Evolutionary conservation across 768 basidiomycete genomes (phyloP).

Genomic region (Auriscalpium microsporum): DNA sequence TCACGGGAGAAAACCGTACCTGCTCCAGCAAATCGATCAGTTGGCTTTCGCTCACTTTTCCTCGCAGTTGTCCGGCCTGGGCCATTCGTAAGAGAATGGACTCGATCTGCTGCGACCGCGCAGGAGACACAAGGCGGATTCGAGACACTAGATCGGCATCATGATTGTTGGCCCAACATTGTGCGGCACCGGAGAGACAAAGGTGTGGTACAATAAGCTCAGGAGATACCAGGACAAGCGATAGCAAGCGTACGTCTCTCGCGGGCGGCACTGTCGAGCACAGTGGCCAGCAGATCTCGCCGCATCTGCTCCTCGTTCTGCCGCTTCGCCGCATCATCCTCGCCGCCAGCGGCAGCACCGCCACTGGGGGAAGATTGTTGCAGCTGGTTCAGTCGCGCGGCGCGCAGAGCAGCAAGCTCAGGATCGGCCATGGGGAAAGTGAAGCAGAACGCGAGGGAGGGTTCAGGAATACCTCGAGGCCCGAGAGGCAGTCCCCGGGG

Average conservation of each 20-base stretch:
- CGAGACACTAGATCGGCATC: slow-evolving; percentile 53
- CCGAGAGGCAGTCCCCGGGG: not conserved
- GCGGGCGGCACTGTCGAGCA: slow-evolving; percentile 14
- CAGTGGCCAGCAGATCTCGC: slow-evolving; percentile 40
- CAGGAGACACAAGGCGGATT: slow-evolving; percentile 79
- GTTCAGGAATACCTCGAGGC: too few species aligned
- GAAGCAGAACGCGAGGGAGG: not conserved
- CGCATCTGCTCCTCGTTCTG: slow-evolving; percentile 67
- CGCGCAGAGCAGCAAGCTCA: slow-evolving; percentile 37
- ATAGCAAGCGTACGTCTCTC: slow-evolving; percentile 10
- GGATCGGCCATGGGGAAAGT: slow-evolving; percentile 21
- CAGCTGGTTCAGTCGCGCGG: slow-evolving; percentile 34
- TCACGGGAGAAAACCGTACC: slow-evolving; percentile 31
- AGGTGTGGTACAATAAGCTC: not conserved
- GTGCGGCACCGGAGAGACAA: not conserved
- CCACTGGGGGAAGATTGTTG: slow-evolving; percentile 19
- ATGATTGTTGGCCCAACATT: too few species aligned
- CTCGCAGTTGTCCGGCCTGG: slow-evolving; percentile 72
- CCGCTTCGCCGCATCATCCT: slow-evolving; percentile 32
- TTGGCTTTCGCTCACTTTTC: slow-evolving; percentile 69
- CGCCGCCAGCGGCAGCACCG: slow-evolving; percentile 36
- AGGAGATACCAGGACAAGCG: not conserved
- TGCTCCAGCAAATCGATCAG: slow-evolving; percentile 83
- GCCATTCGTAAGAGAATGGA: slow-evolving; percentile 72
- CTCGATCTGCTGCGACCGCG: slow-evolving; percentile 76